A percentile compares a stretch with the other conserved stretches of the same genome.
phyloP scores from a whole-genome alignment of 1,139 yeast species.

The Kodamaea anthophila region DNA sequence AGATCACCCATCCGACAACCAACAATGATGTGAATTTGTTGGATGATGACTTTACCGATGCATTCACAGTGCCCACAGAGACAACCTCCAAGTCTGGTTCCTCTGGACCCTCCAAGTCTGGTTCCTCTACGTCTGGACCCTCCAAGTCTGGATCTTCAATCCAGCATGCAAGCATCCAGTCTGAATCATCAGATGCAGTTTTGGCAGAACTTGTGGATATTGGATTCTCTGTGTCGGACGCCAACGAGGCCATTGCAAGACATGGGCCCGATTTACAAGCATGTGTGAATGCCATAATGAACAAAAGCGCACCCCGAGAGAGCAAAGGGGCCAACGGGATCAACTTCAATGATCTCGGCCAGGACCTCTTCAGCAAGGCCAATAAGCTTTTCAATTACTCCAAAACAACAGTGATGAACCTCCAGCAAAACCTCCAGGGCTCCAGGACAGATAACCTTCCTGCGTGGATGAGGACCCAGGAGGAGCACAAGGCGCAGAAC shows the following conservation, averaged over 20 bases:
- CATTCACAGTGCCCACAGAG: slow-evolving; percentile 1
- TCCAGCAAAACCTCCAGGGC: slow-evolving; percentile 34
- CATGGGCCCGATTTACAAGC: slow-evolving; percentile 57
- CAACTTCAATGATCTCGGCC: slow-evolving; percentile 50
- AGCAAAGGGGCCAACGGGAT: slow-evolving; percentile 6
- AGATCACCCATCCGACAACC: too few species aligned
- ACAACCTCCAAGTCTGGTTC: neutral
- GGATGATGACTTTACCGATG: slow-evolving; percentile 43
- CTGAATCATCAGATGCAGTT: slow-evolving; percentile 35
- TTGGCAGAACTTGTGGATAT: slow-evolving; percentile 72
- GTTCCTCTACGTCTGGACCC: too few species aligned
- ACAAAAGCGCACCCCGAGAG: slow-evolving; percentile 14
- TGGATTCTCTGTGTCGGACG: slow-evolving; percentile 64
- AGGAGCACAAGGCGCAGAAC: slow-evolving; percentile 37
- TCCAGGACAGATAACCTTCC: slow-evolving; percentile 41
- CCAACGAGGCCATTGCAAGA: slow-evolving; percentile 52
- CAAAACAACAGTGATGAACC: slow-evolving; percentile 54
- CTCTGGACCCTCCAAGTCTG: too few species aligned
- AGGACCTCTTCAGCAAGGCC: slow-evolving; percentile 59
- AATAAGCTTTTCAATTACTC: slow-evolving; percentile 57
- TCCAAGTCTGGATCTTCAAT: neutral
- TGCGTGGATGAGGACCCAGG: slow-evolving; percentile 72
- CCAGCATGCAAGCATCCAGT: neutral
- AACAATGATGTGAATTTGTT: slow-evolving; percentile 17
- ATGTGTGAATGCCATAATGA: slow-evolving; percentile 68